These are phyloP conservation scores for Cucurbita pepo DNA, from an alignment of 306 rosid species.

Conservation along the genomic window DNA sequence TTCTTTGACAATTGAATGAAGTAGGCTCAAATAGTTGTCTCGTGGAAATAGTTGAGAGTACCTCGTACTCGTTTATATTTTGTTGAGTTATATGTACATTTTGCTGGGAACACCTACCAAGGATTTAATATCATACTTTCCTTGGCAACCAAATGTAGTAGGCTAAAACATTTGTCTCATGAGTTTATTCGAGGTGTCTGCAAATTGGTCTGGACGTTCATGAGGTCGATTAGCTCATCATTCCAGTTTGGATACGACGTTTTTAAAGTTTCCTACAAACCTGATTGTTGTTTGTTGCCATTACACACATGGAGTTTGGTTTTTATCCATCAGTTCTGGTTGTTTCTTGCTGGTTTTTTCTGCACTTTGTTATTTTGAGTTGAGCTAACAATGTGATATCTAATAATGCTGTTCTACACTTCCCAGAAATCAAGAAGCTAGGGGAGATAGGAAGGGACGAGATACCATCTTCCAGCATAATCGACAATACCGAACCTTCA, in stretches of 20 bases:
- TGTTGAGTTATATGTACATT: no score
- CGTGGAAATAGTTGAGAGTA: no score
- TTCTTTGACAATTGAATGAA: neutral
- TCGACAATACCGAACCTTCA: constrained; percentile 28
- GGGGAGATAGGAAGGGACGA: constrained; percentile 40
- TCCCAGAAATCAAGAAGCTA: constrained; percentile 63
- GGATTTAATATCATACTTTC: no score
- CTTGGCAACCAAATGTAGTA: neutral
- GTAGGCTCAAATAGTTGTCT: neutral
- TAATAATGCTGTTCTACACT: constrained; percentile 5
- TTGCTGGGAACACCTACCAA: no score
- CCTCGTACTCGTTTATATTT: no score
- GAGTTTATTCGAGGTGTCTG: neutral
- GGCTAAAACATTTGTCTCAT: neutral
- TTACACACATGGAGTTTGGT: neutral
- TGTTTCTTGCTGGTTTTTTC: neutral
- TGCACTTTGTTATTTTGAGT: neutral
- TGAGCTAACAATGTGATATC: neutral
- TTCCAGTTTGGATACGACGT: neutral
- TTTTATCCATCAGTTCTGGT: neutral
- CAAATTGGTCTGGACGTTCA: neutral
- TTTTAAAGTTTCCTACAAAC: neutral
- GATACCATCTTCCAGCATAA: constrained; percentile 20
- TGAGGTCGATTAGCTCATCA: neutral
- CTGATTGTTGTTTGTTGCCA: neutral